These are phyloP conservation scores for Tuber indicum DNA, from an alignment of 495 filamentous ascomycete genomes.

Conservation along the genomic window DNA sequence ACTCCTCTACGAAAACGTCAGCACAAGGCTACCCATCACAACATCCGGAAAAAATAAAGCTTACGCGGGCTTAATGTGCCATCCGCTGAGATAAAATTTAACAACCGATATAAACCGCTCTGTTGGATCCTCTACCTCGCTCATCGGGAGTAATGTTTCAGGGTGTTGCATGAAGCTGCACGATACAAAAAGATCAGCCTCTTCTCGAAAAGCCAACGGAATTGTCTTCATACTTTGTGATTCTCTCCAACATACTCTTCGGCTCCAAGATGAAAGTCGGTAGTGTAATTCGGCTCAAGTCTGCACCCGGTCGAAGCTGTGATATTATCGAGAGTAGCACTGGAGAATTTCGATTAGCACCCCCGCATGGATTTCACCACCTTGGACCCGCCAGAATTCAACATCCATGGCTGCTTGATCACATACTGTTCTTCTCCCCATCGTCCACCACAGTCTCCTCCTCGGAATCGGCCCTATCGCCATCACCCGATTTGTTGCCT, in stretches of 20 bases:
- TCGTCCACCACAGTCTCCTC: conserved; percentile 43
- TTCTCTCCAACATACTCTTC: conserved; percentile 93
- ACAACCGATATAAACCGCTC: conserved; percentile 88
- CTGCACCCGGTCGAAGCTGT: conserved; percentile 88
- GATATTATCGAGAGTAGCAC: conserved; percentile 65
- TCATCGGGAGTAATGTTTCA: conserved; percentile 84
- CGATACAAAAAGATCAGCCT: conserved; percentile 6
- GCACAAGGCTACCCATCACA: conserved; percentile 12
- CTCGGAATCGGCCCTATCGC: conserved; percentile 24
- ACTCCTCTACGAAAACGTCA: conserved; percentile 63
- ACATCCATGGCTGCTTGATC: background rate
- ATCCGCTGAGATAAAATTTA: conserved; percentile 96
- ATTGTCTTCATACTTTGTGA: conserved; percentile 76
- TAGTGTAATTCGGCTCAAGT: conserved; percentile 86
- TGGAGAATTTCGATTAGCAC: conserved; percentile 25
- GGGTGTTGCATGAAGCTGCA: conserved; percentile 98
- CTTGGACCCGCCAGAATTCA: background rate
- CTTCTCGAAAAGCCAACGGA: conserved; percentile 16
- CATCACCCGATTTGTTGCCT: conserved; percentile 33
- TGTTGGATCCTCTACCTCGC: conserved; percentile 80
- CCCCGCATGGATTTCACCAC: conserved; percentile 4
- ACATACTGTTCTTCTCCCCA: conserved; percentile 41
- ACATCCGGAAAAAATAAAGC: background rate
- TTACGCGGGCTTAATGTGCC: conserved; percentile 98
- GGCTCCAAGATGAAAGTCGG: conserved; percentile 98